Evolutionary conservation across 2,329 filamentous ascomycete species (phyloP).

Genomic region (Colletotrichum somersetense): DNA sequence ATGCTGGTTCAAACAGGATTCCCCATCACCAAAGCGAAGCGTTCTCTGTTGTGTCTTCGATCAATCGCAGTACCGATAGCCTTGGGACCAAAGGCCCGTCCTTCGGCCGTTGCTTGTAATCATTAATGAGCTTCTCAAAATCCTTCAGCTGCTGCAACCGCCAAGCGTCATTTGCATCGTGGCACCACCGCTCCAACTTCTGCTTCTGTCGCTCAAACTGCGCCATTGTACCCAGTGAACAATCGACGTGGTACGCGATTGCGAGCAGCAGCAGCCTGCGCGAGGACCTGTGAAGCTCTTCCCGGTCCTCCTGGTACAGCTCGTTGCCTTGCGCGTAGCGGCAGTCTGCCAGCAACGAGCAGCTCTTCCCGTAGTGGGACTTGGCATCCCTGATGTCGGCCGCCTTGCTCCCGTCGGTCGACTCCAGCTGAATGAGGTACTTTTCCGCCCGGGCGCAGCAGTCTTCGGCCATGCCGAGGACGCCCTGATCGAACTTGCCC

Average conservation of each 20-base stretch:
- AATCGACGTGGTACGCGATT: slow-evolving; percentile 14
- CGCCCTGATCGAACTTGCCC: not conserved
- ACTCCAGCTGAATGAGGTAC: not conserved
- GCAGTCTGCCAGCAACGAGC: slow-evolving; percentile 30
- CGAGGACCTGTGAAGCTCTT: not conserved
- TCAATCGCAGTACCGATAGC: not conserved
- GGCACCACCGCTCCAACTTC: slow-evolving; percentile 30
- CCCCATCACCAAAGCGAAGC: not conserved
- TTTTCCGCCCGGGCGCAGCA: slow-evolving; percentile 8
- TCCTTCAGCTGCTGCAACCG: not conserved
- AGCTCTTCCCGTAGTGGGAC: slow-evolving; percentile 13
- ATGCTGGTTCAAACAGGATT: too few species aligned
- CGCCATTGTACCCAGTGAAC: slow-evolving; percentile 5
- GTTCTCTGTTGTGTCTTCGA: not conserved
- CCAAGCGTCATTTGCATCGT: slow-evolving; percentile 3
- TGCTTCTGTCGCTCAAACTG: slow-evolving; percentile 22
- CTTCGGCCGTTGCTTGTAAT: slow-evolving; percentile 5
- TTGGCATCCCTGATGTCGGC: not conserved
- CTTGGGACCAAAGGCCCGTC: slow-evolving; percentile 25
- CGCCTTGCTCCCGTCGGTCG: not conserved
- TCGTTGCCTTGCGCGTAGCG: slow-evolving; percentile 7
- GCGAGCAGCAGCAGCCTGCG: slow-evolving; percentile 8
- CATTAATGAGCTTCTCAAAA: not conserved
- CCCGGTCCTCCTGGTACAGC: not conserved
- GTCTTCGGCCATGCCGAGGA: slow-evolving; percentile 19